These are phyloP conservation scores for Fraxinus albicans DNA, from an alignment of 305 asterid genomes.

Conservation along the genomic window DNA sequence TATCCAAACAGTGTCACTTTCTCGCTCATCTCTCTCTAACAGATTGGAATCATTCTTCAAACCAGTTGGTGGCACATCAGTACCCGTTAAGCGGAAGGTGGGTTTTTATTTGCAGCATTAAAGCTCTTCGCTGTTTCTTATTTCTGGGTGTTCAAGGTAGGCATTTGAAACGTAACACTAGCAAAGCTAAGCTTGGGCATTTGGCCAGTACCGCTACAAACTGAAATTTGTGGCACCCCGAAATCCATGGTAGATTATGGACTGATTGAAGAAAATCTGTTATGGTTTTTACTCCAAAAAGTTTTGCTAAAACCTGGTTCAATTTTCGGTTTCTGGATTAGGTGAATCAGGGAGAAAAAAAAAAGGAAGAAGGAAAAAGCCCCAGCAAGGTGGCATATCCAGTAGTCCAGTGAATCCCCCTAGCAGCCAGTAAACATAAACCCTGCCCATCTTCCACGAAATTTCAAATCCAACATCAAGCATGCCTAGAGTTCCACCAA, in stretches of 20 bases:
- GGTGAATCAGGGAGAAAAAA: not conserved
- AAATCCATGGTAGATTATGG: not conserved
- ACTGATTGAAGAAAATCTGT: not conserved
- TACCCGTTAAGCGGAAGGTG: constrained; percentile 79
- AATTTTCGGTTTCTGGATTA: not conserved
- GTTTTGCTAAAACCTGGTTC: not conserved
- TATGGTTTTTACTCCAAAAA: not conserved
- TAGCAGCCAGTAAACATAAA: not conserved
- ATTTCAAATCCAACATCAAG: not conserved
- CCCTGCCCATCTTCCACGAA: not conserved
- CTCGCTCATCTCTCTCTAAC: constrained; percentile 29
- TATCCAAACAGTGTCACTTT: constrained; percentile 9
- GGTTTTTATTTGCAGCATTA: not conserved
- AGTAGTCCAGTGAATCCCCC: not conserved
- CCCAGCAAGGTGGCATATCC: not conserved
- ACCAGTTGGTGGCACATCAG: constrained; percentile 68
- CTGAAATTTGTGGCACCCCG: not conserved
- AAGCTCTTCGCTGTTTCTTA: not conserved
- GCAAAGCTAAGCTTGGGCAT: not conserved
- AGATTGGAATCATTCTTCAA: constrained; percentile 93
- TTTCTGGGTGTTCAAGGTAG: constrained; percentile 2
- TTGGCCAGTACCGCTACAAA: not conserved
- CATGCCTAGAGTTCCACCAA: not conserved
- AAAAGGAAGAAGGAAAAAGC: not conserved
- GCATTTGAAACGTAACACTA: constrained; percentile 1